Conservation (phyloP, 1,284 basidiomycete genomes). For the Puccinia coronata region DNA sequence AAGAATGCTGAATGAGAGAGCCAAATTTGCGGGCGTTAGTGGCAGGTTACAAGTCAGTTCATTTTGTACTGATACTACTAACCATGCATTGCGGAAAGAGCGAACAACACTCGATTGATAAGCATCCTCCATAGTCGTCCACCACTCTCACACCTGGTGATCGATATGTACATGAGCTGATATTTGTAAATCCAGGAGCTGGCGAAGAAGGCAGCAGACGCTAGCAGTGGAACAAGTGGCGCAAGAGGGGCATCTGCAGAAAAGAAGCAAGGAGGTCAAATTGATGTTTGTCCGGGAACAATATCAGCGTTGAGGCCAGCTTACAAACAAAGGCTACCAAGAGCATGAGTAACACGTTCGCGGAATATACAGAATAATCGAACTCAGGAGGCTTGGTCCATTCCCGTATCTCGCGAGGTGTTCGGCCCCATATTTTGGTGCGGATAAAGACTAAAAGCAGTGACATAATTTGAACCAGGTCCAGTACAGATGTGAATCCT, state of each 20-base stretch:
- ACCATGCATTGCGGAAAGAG: slow-evolving; percentile 57
- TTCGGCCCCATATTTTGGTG: slow-evolving; percentile 83
- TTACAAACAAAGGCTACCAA: slow-evolving; percentile 49
- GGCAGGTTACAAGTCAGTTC: not conserved
- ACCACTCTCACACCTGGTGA: slow-evolving; percentile 58
- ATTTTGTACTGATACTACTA: slow-evolving; percentile 48
- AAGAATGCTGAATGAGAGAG: slow-evolving; percentile 16
- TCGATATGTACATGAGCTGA: slow-evolving; percentile 58
- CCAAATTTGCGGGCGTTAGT: not conserved
- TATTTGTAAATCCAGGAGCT: slow-evolving; percentile 53
- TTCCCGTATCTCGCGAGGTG: slow-evolving; percentile 90
- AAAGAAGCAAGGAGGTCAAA: not conserved
- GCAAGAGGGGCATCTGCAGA: slow-evolving; percentile 74
- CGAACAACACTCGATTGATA: slow-evolving; percentile 57
- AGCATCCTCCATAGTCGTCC: slow-evolving; percentile 57
- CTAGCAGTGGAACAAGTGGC: slow-evolving; percentile 71
- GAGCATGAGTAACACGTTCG: slow-evolving; percentile 46
- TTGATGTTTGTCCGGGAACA: not conserved
- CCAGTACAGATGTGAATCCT: slow-evolving; percentile 89
- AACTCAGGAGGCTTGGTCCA: slow-evolving; percentile 94
- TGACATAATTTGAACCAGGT: slow-evolving; percentile 92
- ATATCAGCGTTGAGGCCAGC: not conserved
- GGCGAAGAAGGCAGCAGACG: slow-evolving; percentile 76
- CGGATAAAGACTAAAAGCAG: slow-evolving; percentile 81
- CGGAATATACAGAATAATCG: slow-evolving; percentile 76